phyloP scores from a whole-genome alignment of 1,284 basidiomycete species.

The Laetiporus sulphureus region DNA sequence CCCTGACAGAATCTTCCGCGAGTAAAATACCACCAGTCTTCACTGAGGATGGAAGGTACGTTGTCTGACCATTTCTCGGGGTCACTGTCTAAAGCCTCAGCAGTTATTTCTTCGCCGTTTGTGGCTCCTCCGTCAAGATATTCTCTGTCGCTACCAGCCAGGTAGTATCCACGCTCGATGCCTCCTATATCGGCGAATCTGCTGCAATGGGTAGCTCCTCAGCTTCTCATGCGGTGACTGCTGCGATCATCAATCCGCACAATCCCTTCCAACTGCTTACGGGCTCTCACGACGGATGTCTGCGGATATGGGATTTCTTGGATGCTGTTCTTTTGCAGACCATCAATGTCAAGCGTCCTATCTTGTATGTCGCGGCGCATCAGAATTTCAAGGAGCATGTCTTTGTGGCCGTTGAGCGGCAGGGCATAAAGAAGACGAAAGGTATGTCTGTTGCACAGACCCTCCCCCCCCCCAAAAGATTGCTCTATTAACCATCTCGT shows the following conservation, averaged over 20 bases:
- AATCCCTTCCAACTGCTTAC: constrained; percentile 91
- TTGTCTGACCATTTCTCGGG: constrained; percentile 13
- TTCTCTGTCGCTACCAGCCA: constrained; percentile 71
- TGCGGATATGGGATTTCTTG: constrained; percentile 92
- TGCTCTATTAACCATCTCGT: constrained; percentile 3
- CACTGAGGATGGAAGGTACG: constrained; percentile 82
- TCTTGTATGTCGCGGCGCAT: constrained; percentile 69
- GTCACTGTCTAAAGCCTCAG: constrained; percentile 6
- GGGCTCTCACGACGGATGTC: constrained; percentile 74
- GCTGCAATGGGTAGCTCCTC: constrained; percentile 30
- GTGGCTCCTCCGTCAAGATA: constrained; percentile 74
- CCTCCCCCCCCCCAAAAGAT: not conserved
- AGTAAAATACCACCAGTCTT: constrained; percentile 70
- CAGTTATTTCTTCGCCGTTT: constrained; percentile 86
- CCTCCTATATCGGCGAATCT: constrained; percentile 34
- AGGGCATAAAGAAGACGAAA: constrained; percentile 39
- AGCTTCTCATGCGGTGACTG: constrained; percentile 53
- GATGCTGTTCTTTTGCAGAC: constrained; percentile 79
- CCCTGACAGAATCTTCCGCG: constrained; percentile 64
- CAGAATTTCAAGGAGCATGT: constrained; percentile 58
- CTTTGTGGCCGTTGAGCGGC: constrained; percentile 59
- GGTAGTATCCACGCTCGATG: constrained; percentile 73
- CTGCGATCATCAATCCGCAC: constrained; percentile 74
- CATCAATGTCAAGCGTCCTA: constrained; percentile 63
- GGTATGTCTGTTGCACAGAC: constrained; percentile 30